Percentiles rank a stretch among this genome's conserved stretches.
Conservation (phyloP, 208 protist species). For the Novymonas esmeraldas region DNA sequence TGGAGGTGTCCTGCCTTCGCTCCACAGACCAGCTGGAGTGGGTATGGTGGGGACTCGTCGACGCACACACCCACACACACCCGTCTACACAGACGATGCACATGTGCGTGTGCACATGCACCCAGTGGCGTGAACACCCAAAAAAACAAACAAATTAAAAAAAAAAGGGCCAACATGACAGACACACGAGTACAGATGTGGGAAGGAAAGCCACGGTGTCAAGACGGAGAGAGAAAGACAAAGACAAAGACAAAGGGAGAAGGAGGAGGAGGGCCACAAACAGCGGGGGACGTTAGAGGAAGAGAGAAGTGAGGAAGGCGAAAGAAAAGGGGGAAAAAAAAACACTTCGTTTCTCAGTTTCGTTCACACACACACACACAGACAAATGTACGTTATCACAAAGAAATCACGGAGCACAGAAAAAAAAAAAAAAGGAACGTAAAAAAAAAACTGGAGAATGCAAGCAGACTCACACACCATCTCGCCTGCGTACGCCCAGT, state of each 20-base stretch:
- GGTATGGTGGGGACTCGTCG: no score
- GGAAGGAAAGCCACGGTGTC: background rate
- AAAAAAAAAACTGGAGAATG: background rate
- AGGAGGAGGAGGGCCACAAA: background rate
- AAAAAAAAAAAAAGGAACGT: slow-evolving; percentile 21
- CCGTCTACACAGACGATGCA: no score
- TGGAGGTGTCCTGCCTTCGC: no score
- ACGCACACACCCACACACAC: no score
- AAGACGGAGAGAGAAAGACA: background rate
- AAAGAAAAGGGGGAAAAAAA: background rate
- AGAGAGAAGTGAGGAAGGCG: background rate
- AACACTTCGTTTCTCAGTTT: background rate
- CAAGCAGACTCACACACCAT: background rate
- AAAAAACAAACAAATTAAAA: background rate
- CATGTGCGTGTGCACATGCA: no score
- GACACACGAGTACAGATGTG: background rate
- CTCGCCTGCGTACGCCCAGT: no score
- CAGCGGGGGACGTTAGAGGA: background rate
- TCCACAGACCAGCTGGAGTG: no score
- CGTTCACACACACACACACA: background rate
- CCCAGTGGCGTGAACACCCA: no score
- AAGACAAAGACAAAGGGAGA: background rate
- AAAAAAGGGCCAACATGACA: background rate
- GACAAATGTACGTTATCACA: background rate
- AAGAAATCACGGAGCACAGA: background rate